Conservation (phyloP, 2,329 filamentous ascomycete species). For the Ascochyta lentis region DNA sequence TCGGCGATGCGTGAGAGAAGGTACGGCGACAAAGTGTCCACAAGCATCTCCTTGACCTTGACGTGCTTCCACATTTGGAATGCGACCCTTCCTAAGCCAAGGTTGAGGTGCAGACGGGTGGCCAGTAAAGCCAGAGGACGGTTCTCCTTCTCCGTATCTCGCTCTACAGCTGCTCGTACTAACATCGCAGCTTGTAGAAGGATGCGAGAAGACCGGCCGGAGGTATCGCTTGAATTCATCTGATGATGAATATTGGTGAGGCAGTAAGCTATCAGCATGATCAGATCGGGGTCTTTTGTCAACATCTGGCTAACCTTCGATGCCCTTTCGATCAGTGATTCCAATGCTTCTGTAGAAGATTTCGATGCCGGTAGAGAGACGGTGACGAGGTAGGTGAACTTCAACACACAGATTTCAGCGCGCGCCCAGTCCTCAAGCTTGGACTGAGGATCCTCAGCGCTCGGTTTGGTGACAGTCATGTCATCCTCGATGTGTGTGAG, state of each 20-base stretch:
- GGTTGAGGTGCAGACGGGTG: constrained; percentile 39
- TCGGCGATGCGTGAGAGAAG: constrained; percentile 42
- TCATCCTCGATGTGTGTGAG: constrained; percentile 21
- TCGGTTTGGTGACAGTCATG: not conserved
- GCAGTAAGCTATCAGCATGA: constrained; percentile 30
- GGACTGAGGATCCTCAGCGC: constrained; percentile 1
- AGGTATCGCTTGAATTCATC: constrained; percentile 3
- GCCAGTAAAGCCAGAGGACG: constrained; percentile 41
- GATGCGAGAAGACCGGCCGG: constrained; percentile 22
- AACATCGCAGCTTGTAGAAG: constrained; percentile 41
- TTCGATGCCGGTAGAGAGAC: constrained; percentile 22
- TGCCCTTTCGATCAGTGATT: constrained; percentile 27
- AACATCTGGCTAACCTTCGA: constrained; percentile 25
- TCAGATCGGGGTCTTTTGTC: constrained; percentile 22
- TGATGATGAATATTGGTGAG: constrained; percentile 33
- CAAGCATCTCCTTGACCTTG: constrained; percentile 45
- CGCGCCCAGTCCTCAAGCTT: constrained; percentile 22
- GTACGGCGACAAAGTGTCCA: constrained; percentile 41
- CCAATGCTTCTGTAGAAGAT: constrained; percentile 11
- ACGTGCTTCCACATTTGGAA: constrained; percentile 37
- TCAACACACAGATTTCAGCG: constrained; percentile 31
- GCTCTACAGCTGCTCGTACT: constrained; percentile 30
- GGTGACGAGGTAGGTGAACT: constrained; percentile 36
- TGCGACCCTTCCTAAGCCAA: constrained; percentile 40
- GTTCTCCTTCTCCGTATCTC: constrained; percentile 35